Evolutionary conservation across 306 rosid genomes (phyloP).

Genomic region (Calophaca sinica): DNA sequence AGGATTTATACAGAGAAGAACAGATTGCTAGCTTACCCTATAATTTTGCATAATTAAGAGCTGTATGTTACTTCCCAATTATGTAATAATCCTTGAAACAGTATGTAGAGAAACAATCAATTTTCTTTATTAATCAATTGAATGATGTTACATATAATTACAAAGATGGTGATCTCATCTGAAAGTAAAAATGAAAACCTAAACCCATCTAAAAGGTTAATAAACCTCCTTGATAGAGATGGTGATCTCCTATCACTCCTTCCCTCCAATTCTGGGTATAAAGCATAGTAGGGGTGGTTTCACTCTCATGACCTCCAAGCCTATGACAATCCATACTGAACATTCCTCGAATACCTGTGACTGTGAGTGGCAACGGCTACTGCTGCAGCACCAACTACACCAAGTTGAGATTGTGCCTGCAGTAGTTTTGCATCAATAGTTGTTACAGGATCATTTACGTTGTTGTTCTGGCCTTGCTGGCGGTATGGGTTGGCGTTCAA

Average conservation of each 20-base stretch:
- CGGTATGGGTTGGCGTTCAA: slow-evolving; percentile 56
- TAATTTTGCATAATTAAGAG: too few species aligned
- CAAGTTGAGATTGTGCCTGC: slow-evolving; percentile 66
- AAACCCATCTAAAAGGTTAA: slow-evolving; percentile 34
- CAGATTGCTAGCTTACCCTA: too few species aligned
- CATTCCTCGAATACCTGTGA: slow-evolving; percentile 57
- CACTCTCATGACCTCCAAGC: slow-evolving; percentile 17
- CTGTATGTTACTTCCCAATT: too few species aligned
- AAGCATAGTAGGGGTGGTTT: slow-evolving; percentile 12
- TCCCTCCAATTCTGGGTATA: slow-evolving; percentile 6
- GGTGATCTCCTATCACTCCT: too few species aligned
- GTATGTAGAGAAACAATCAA: slow-evolving; percentile 4
- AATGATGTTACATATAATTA: slow-evolving; percentile 51
- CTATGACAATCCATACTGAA: slow-evolving; percentile 58
- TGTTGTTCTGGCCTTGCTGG: slow-evolving; percentile 51
- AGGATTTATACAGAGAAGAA: too few species aligned
- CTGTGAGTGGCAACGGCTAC: slow-evolving; percentile 64
- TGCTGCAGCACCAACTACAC: slow-evolving; percentile 63
- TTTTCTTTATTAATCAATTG: slow-evolving; percentile 50
- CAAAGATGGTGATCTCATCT: slow-evolving; percentile 35
- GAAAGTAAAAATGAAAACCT: slow-evolving; percentile 35
- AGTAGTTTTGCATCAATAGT: slow-evolving; percentile 51
- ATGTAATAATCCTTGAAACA: slow-evolving; percentile 5
- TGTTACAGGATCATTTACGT: slow-evolving; percentile 38
- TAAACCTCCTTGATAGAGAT: not conserved